phyloP scores from a whole-genome alignment of 1,284 basidiomycete species.

The Pulchroboletus neoregius region DNA sequence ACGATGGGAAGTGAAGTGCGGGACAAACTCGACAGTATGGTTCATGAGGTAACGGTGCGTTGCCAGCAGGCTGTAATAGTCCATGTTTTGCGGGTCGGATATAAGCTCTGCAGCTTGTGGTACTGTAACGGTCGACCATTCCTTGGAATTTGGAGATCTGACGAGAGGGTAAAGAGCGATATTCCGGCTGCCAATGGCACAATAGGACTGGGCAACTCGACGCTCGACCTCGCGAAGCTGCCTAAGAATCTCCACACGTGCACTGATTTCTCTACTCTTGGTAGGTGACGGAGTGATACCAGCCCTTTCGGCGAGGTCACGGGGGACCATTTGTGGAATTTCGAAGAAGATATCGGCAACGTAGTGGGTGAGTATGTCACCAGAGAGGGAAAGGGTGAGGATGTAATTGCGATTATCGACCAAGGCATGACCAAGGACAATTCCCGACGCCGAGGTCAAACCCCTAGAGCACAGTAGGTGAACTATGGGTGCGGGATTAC shows the following conservation, averaged over 20 bases:
- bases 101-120: slow-evolving; percentile 47
- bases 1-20: slow-evolving; percentile 54
- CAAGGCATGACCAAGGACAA: slow-evolving; percentile 44
- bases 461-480: slow-evolving; percentile 39
- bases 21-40: slow-evolving; percentile 59
- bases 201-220: slow-evolving; percentile 39
- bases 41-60: slow-evolving; percentile 75
- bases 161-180: slow-evolving; percentile 44
- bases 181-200: slow-evolving; percentile 34
- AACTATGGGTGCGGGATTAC: background rate
- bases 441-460: slow-evolving; percentile 38
- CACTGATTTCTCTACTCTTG: slow-evolving; percentile 40
- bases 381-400: slow-evolving; percentile 43
- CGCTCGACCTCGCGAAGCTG: slow-evolving; percentile 49
- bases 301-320: slow-evolving; percentile 47
- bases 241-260: slow-evolving; percentile 57
- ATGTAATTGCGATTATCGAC: slow-evolving; percentile 36
- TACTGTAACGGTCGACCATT: slow-evolving; percentile 52
- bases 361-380: slow-evolving; percentile 49
- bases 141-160: slow-evolving; percentile 42
- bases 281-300: slow-evolving; percentile 35
- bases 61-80: slow-evolving; percentile 51
- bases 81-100: slow-evolving; percentile 27
- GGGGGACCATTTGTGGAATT: slow-evolving; percentile 50
- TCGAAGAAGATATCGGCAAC: slow-evolving; percentile 53